Percentiles rank a stretch among this genome's conserved stretches.
Evolutionary conservation across 1,139 yeast species (phyloP).

Genomic region (Kodamaea plutei): DNA sequence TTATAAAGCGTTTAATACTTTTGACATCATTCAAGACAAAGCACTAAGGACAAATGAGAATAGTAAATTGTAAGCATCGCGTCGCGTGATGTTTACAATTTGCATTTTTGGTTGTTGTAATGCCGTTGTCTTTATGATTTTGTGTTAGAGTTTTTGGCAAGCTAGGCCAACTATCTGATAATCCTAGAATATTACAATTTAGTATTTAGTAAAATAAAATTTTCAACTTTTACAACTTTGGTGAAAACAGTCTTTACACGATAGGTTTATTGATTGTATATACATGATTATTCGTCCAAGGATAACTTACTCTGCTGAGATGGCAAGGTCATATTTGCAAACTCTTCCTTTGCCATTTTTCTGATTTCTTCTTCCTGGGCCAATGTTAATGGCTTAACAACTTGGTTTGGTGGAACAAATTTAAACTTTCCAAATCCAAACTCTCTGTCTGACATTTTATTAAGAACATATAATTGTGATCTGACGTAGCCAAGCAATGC

Average conservation of each 20-base stretch:
- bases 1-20: constrained; percentile 7
- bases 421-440: constrained; percentile 86
- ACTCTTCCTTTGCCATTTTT: constrained; percentile 36
- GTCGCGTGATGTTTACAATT: constrained; percentile 1
- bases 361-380: constrained; percentile 51
- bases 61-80: constrained; percentile 1
- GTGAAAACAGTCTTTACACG: too few relatives aligned
- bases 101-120: constrained; percentile 1
- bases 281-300: constrained; percentile 52
- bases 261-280: too few relatives aligned
- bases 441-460: constrained; percentile 82
- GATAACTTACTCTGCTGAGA: constrained; percentile 62
- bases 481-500: constrained; percentile 85
- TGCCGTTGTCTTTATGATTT: too few relatives aligned
- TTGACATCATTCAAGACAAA: background rate
- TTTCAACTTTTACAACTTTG: too few relatives aligned
- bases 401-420: constrained; percentile 81
- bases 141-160: too few relatives aligned
- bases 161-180: too few relatives aligned
- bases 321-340: constrained; percentile 50
- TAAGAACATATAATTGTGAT: constrained; percentile 81
- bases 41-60: too few relatives aligned
- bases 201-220: too few relatives aligned
- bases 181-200: too few relatives aligned
- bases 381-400: constrained; percentile 65